Evolutionary conservation across 2,329 filamentous ascomycete genomes (phyloP), one percentile per base, ranked within the genome.

Genomic region (Ascosphaera acerosa): DNA sequence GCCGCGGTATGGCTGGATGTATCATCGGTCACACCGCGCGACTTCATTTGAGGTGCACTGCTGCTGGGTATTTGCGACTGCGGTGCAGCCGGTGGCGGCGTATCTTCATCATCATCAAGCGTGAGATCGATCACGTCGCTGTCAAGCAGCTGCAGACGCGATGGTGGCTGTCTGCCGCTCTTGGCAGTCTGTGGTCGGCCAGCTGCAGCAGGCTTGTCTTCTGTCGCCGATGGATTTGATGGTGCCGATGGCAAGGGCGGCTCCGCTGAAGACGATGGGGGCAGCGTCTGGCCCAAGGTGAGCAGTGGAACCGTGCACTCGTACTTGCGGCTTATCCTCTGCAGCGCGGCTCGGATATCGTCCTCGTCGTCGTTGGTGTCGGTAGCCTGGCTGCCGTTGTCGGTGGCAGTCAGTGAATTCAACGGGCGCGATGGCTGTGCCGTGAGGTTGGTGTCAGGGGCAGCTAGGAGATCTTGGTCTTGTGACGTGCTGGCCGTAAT

Each of bases 211-310:
- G n/a, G n/a, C n/a, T n/a, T n/a, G n/a, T n/a, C n/a, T n/a, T n/a
- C n/a, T n/a, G n/a, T n/a, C n/a, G n/a, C n/a, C n/a, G n/a, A n/a
- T n/a, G n/a, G n/a, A n/a, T n/a, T n/a, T n/a, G n/a, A n/a, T n/a
- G n/a, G n/a, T n/a, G n/a, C n/a, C 9, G 17, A 15, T 4, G 18
- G 10, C 7, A 23, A 10, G 6, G 33, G 15, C 1, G 30, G 18
- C n/a, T 14, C 12, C 5, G 20, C 15, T 10, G 29, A 27, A n/a
- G 19, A 25, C 15, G 12, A 22, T 4, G 4, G 19, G 18, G 28
- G 28, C 26, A 19, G 18, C 14, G 34, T 35, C 19, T 36, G 12
- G 18, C 28, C 14, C 17, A 18, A 17, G 33, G 31, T 29, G n/a
- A 20, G 16, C 12, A 18, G 18, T 5, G 25, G 15, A 2, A 19